phyloP scores from a whole-genome alignment of 148 eudicot genomes.

The Pouteria glomerata region DNA sequence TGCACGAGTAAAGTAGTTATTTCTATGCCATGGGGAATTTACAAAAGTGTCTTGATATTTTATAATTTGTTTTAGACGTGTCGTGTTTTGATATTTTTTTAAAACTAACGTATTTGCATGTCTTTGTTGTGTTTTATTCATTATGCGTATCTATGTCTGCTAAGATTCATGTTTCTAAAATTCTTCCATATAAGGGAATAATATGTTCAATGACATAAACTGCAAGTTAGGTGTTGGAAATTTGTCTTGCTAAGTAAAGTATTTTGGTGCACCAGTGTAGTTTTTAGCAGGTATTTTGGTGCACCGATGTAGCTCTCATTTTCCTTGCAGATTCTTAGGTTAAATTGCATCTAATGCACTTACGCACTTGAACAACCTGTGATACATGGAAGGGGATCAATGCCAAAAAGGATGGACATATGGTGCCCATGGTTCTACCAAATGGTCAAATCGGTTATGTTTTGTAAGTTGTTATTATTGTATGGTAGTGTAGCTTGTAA shows the following conservation, averaged over 20 bases:
- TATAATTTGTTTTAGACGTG: too few species aligned
- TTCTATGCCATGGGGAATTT: constrained; percentile 94
- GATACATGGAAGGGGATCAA: constrained; percentile 90
- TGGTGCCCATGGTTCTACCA: constrained; percentile 99
- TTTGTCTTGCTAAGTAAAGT: constrained; percentile 61
- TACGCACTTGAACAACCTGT: constrained; percentile 54
- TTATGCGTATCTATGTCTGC: too few species aligned
- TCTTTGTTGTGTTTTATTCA: too few species aligned
- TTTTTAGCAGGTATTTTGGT: constrained; percentile 26
- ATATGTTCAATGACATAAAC: constrained; percentile 10
- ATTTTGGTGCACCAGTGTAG: constrained; percentile 62
- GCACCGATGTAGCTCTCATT: neutral
- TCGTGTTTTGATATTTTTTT: too few species aligned
- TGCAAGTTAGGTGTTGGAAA: constrained; percentile 81
- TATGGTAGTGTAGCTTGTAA: neutral
- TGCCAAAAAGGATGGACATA: constrained; percentile 98
- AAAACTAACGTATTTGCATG: too few species aligned
- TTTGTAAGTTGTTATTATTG: constrained; percentile 55
- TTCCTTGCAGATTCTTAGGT: neutral
- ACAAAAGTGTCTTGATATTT: too few species aligned
- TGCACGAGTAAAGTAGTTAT: constrained; percentile 80
- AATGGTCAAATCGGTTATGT: constrained; percentile 98
- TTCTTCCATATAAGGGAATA: neutral
- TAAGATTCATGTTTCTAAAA: neutral
- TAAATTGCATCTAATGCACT: neutral